Conservation (phyloP, 192 early-diverging fungal species). For the Kappamyces sp. region DNA sequence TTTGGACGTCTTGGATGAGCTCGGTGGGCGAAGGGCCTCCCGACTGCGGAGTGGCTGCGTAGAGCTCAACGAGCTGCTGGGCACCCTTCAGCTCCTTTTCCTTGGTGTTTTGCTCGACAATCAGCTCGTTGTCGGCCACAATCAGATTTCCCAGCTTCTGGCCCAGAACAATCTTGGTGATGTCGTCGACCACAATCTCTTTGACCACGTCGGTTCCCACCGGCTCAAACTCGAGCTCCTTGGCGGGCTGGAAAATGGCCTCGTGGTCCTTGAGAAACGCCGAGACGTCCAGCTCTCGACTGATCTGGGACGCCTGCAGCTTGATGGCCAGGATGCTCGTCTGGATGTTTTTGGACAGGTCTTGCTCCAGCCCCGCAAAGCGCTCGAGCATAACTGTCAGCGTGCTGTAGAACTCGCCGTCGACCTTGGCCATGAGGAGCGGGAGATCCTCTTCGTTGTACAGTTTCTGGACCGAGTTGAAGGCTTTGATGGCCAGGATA, state of each 20-base stretch:
- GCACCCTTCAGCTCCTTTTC: constrained; percentile 31
- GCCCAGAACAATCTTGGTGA: constrained; percentile 37
- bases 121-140: constrained; percentile 23
- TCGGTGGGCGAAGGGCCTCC: constrained; percentile 30
- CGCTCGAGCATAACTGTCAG: constrained; percentile 19
- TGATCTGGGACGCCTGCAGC: constrained; percentile 8
- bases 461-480: constrained; percentile 26
- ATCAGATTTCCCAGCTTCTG: constrained; percentile 31
- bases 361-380: constrained; percentile 25
- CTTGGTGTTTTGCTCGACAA: constrained; percentile 8
- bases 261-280: constrained; percentile 31
- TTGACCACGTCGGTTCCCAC: constrained; percentile 25
- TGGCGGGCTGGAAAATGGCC: constrained; percentile 27
- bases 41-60: constrained; percentile 31
- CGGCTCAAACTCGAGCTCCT: constrained; percentile 27
- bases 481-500: constrained; percentile 30
- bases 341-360: constrained; percentile 17
- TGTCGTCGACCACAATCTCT: constrained; percentile 36
- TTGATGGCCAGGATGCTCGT: constrained; percentile 19
- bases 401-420: constrained; percentile 30
- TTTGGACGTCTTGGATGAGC: constrained; percentile 35
- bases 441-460: constrained; percentile 42
- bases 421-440: constrained; percentile 32
- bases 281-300: constrained; percentile 23
- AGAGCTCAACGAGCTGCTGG: constrained; percentile 28